phyloP scores from a whole-genome alignment of 2,329 filamentous ascomycete species.

The Botrytis porri region DNA sequence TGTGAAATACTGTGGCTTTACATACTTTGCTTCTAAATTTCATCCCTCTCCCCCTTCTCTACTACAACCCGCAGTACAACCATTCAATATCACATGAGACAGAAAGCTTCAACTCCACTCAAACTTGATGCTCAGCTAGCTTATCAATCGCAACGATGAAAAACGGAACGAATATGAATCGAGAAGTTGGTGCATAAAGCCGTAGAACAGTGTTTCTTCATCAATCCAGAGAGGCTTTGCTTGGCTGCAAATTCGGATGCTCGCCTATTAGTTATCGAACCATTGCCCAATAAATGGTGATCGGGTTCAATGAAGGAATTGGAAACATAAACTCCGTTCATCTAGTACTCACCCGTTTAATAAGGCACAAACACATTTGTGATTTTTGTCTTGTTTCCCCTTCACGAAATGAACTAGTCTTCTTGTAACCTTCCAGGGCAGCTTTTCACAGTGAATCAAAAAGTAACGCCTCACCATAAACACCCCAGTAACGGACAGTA shows the following conservation, averaged over 20 bases:
- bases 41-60: neutral
- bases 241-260: neutral
- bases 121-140: neutral
- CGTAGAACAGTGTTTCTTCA: neutral
- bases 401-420: neutral
- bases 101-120: neutral
- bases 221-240: neutral
- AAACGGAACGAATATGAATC: neutral
- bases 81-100: neutral
- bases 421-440: neutral
- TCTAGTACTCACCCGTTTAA: neutral
- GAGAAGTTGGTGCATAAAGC: neutral
- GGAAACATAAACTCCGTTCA: neutral
- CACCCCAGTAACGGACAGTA: neutral
- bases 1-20: neutral
- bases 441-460: neutral
- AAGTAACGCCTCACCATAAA: neutral
- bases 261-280: neutral
- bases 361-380: neutral
- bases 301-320: neutral
- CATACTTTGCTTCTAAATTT: neutral
- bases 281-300: neutral
- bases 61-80: neutral
- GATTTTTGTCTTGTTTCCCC: neutral
- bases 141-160: neutral